Evolutionary conservation across 441 rosid species (phyloP).

Genomic region (Gossypium trilobum): DNA sequence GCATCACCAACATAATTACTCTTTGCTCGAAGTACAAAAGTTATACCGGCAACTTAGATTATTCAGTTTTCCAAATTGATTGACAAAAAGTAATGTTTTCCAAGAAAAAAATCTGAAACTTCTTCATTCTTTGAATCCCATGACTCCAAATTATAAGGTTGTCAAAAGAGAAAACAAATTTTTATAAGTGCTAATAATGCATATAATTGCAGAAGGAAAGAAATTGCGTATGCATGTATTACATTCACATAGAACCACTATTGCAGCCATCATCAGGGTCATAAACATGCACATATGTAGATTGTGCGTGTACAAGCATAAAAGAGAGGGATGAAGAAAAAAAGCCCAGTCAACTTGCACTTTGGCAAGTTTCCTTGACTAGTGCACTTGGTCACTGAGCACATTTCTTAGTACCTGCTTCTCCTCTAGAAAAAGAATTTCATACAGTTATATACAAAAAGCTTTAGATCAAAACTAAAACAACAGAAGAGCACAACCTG

Average conservation of each 20-base stretch:
- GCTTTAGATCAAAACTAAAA: neutral
- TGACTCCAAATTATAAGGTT: neutral
- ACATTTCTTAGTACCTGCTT: neutral
- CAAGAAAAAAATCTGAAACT: neutral
- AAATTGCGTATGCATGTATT: neutral
- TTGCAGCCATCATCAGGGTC: neutral
- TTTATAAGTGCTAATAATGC: neutral
- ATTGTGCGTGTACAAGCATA: neutral
- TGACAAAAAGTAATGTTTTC: neutral
- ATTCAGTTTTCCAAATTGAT: neutral
- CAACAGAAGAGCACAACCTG: conserved; percentile 47
- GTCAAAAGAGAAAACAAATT: neutral
- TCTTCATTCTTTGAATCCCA: conserved; percentile 8
- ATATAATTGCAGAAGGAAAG: neutral
- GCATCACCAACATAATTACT: neutral
- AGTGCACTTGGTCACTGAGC: neutral
- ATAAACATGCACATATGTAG: neutral
- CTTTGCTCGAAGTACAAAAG: neutral
- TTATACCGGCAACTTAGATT: conserved; percentile 1
- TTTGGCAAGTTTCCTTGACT: neutral
- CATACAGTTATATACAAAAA: neutral
- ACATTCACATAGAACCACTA: neutral
- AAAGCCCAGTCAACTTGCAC: neutral
- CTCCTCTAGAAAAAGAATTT: conserved; percentile 6
- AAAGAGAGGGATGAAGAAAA: neutral